phyloP scores from a whole-genome alignment of 352 stramenopile species.

The Plasmopara muralis region DNA sequence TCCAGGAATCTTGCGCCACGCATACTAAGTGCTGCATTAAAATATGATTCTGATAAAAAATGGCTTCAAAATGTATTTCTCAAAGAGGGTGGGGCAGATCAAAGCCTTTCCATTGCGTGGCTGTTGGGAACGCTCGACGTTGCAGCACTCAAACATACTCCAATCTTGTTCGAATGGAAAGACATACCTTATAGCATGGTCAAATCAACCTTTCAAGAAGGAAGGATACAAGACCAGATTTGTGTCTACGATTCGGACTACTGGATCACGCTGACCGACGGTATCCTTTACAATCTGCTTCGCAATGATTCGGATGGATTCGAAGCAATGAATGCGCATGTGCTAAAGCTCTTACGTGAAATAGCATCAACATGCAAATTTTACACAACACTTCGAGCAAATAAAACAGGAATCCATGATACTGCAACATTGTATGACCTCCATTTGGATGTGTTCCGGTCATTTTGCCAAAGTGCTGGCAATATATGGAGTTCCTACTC shows the following conservation, averaged over 20 bases:
- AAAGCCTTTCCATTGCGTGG: slow-evolving; percentile 56
- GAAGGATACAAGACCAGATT: background rate
- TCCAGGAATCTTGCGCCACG: slow-evolving; percentile 47
- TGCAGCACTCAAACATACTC: slow-evolving; percentile 14
- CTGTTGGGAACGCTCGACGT: slow-evolving; percentile 63
- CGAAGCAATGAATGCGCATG: slow-evolving; percentile 43
- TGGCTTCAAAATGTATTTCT: slow-evolving; percentile 65
- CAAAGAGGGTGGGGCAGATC: slow-evolving; percentile 43
- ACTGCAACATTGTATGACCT: slow-evolving; percentile 38
- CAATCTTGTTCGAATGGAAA: slow-evolving; percentile 16
- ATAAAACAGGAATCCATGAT: slow-evolving; percentile 16
- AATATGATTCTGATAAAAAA: slow-evolving; percentile 49
- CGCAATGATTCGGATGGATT: slow-evolving; percentile 30
- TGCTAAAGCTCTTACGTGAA: slow-evolving; percentile 39
- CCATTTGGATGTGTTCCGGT: slow-evolving; percentile 63
- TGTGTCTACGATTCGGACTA: slow-evolving; percentile 33
- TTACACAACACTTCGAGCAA: slow-evolving; percentile 14
- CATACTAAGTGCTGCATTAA: slow-evolving; percentile 49
- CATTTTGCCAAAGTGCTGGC: slow-evolving; percentile 46
- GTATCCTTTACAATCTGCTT: slow-evolving; percentile 50
- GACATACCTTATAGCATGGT: slow-evolving; percentile 22
- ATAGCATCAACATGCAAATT: slow-evolving; percentile 43
- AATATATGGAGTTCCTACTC: slow-evolving; percentile 32
- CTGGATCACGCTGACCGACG: slow-evolving; percentile 67
- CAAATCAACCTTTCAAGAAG: background rate